Evolutionary conservation across 2,329 filamentous ascomycete genomes (phyloP), one percentile per base, ranked within the genome.

Genomic region (Leptoxyphium fumago): DNA sequence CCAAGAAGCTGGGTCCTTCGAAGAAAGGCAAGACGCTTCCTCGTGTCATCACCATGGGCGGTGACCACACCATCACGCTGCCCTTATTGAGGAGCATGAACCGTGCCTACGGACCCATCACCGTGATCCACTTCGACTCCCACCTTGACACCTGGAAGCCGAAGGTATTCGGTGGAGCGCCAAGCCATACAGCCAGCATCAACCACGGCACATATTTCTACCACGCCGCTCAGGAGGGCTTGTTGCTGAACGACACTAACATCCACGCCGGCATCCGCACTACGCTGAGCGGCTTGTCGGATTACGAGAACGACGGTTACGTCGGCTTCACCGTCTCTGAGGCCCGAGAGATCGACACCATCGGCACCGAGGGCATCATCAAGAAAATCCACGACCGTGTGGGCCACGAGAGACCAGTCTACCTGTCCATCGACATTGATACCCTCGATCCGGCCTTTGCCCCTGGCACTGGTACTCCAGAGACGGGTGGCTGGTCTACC

Each of bases 121-220:
- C 68, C 13, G 75, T 78, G 34, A 75, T 79, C 46, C 75, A 79
- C 59, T 78, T 79, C 54, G 75, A 78, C 57, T 74, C 69, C 40
- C 75, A 78, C 57, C 62, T 77, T 62, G 72, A 73, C 50, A 72
- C 72, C 55, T 84, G 84, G 84, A 77, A 75, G 46, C 86, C 85
- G 38, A 89, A 89, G 60, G 85, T 91, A 21, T 93, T 93, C 54
- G 85, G 86, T 43, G 85, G 84, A 28, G 79, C 82, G 0, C 84
- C 85, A 0, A 82, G 77, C 26, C 74, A 87, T 48, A 75, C 79
- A 34, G 84, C 85, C 15, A 73, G 73, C 50, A 80, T 93, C 66
- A 93, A 91, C 65, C 84, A 91, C 65, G 85, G 85, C 38, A 91
- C 84, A 1, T 91, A 91, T 68, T 93, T 93, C 66, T 91, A 81